Evolutionary conservation across 2,329 filamentous ascomycete species (phyloP), one percentile per base, ranked within the genome.

Genomic region (Xylaria arbuscula): DNA sequence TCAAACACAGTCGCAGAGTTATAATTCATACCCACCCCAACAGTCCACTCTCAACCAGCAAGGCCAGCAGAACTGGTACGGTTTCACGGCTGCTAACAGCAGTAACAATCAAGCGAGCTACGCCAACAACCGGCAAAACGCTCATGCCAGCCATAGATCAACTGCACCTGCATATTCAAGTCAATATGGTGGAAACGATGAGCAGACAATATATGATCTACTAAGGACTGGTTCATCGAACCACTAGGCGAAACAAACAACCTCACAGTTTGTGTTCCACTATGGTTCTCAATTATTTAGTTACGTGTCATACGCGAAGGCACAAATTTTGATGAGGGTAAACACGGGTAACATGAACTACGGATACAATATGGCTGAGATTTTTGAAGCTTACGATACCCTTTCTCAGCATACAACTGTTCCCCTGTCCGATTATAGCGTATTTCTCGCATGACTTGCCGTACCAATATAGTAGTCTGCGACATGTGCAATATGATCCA

Each of bases 31-130:
- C 59, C 48, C 74, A 38, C 65, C 76, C 15, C 75, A 76, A 45
- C 76, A 78, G 55, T 69, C 60, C 28, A 70, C 62, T 70, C 72
- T 64, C 24, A 69, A 63, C 34, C 70, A 71, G 36, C 68, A 66
- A 63, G 76, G 76, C 45, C 77, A 77, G 54, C 69, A 78, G 22
- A 76, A 78, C 59, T 81, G 80, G 80, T 81, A 80, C 65, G 74
- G 76, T 7, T 78, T 81, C 60, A 58, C 71, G 8, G 56, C 73
- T 45, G 69, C 73, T 6, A 75, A 74, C 53, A 75, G 54, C 62
- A 73, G 51, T 54, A 70, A 62, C 19, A 70, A 64, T 28, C 73
- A 75, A 51, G 66, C 56, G 50, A 67, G 54, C 60, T 78, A 75
- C 50, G 66, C 58, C 32, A 71, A 63, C 47, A 76, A 69, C 58